These are phyloP conservation scores for Escovopsis sp. DNA, from an alignment of 2,329 filamentous ascomycete species.

Conservation along the genomic window DNA sequence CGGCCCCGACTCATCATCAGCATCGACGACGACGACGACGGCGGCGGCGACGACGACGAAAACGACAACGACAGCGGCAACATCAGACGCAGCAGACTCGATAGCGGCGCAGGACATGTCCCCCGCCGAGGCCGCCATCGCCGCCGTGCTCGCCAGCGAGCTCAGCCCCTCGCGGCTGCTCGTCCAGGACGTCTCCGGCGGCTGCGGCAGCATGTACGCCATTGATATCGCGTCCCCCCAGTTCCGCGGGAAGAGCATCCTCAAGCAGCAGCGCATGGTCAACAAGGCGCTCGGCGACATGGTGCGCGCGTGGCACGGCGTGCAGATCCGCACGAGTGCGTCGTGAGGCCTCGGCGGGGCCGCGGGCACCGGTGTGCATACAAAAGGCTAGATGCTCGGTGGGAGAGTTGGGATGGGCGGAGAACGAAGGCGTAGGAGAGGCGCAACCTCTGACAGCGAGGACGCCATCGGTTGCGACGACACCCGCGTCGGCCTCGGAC, in stretches of 20 bases:
- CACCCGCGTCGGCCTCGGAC: too few relatives aligned
- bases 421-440: too few relatives aligned
- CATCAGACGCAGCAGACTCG: too few relatives aligned
- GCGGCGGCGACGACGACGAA: background rate
- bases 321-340: slow-evolving; percentile 60
- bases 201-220: slow-evolving; percentile 78
- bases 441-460: too few relatives aligned
- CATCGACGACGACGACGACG: background rate
- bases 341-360: background rate
- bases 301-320: slow-evolving; percentile 69
- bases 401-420: too few relatives aligned
- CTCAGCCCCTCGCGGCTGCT: slow-evolving; percentile 37
- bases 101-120: slow-evolving; percentile 12
- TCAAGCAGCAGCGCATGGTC: slow-evolving; percentile 74
- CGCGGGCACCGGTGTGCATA: too few relatives aligned
- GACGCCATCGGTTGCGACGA: too few relatives aligned
- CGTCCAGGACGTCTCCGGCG: slow-evolving; percentile 69
- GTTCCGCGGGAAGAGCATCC: slow-evolving; percentile 56
- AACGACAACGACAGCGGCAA: background rate
- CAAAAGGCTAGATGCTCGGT: too few relatives aligned
- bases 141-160: slow-evolving; percentile 34
- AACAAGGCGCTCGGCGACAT: slow-evolving; percentile 60
- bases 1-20: background rate
- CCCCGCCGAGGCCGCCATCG: slow-evolving; percentile 45
- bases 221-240: slow-evolving; percentile 59